A percentile compares a stretch with the other conserved stretches of the same genome.
phyloP scores from a whole-genome alignment of 148 eudicot species.

The Pharnaceum exiguum region DNA sequence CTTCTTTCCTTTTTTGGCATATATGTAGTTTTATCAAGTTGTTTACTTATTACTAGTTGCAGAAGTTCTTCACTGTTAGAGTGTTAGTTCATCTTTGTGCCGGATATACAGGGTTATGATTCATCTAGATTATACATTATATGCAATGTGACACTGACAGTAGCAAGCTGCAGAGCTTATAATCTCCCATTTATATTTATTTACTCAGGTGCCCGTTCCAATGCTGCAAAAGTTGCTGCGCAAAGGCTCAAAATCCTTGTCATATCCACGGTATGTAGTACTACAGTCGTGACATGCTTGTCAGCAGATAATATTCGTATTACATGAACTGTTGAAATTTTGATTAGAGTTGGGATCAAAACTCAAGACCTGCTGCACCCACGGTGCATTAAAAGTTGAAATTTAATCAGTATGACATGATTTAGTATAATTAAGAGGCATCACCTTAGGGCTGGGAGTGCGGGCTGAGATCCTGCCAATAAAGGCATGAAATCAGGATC shows the following conservation, averaged over 20 bases:
- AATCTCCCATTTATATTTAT: slow-evolving; percentile 5
- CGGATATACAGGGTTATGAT: background rate
- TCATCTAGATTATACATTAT: background rate
- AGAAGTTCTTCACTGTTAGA: too few species aligned
- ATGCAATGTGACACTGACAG: background rate
- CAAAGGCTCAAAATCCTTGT: slow-evolving; percentile 50
- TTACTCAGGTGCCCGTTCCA: slow-evolving; percentile 39
- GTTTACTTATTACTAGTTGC: background rate
- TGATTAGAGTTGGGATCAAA: background rate
- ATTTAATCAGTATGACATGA: background rate
- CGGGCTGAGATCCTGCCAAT: background rate
- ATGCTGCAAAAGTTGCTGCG: slow-evolving; percentile 51
- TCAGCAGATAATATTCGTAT: background rate
- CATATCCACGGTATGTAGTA: slow-evolving; percentile 36
- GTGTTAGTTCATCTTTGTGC: background rate
- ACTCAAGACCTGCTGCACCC: too few species aligned
- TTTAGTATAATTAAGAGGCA: background rate
- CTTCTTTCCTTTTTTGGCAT: too few species aligned
- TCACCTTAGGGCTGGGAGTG: background rate
- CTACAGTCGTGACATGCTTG: background rate
- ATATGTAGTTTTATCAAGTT: too few species aligned
- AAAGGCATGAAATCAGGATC: background rate
- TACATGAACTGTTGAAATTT: background rate
- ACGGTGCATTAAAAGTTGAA: too few species aligned
- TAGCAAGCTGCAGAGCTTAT: background rate